phyloP scores from a whole-genome alignment of 768 basidiomycete species.

The Neoboletus subvelutipes region DNA sequence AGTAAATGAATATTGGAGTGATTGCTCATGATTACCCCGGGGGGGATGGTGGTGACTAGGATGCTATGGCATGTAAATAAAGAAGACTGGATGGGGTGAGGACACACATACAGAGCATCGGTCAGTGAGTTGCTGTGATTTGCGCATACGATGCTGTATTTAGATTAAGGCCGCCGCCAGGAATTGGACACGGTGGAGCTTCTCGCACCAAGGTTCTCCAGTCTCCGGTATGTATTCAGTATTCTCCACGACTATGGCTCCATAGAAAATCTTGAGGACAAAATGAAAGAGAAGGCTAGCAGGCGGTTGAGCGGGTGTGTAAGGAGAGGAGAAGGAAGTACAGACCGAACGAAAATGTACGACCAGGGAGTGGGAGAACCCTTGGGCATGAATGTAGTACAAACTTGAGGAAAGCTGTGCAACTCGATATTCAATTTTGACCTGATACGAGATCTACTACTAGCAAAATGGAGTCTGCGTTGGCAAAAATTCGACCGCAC shows the following conservation, averaged over 20 bases:
- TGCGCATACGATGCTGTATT: slow-evolving; percentile 70
- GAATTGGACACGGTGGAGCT: neutral
- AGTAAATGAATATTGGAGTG: slow-evolving; percentile 4
- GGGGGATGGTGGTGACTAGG: slow-evolving; percentile 71
- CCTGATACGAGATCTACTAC: neutral
- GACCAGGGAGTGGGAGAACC: slow-evolving; percentile 57
- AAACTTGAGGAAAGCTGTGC: slow-evolving; percentile 1
- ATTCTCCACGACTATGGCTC: slow-evolving; percentile 83
- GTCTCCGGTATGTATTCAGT: slow-evolving; percentile 64
- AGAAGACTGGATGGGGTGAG: neutral
- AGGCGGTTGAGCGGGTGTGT: neutral
- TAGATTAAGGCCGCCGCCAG: neutral
- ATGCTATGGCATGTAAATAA: slow-evolving; percentile 43
- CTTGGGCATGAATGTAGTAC: slow-evolving; percentile 30
- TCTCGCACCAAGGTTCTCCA: slow-evolving; percentile 69
- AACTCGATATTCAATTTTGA: neutral
- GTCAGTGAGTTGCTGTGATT: slow-evolving; percentile 88
- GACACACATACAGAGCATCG: slow-evolving; percentile 69
- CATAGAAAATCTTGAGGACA: slow-evolving; percentile 90
- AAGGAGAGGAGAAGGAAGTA: neutral
- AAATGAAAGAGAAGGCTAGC: slow-evolving; percentile 69
- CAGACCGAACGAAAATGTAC: slow-evolving; percentile 66
- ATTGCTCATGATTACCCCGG: slow-evolving; percentile 44
- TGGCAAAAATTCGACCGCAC: slow-evolving; percentile 87
- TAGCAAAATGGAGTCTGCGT: slow-evolving; percentile 56